Evolutionary conservation across 805 yeast species (phyloP).

Genomic region (Starmera dryadoides): DNA sequence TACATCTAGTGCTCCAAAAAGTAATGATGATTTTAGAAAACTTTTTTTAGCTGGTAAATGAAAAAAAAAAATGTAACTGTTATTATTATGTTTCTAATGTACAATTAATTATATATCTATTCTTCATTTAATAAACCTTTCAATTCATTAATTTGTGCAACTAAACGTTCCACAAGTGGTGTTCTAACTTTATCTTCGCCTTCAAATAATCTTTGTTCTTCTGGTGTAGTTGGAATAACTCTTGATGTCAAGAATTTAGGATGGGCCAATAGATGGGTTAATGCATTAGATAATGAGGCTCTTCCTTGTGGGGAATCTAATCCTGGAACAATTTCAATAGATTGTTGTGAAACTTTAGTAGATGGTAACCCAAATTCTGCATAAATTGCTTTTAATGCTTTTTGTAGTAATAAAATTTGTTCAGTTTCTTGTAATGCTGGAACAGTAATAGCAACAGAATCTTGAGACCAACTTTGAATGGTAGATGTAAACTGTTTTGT

Average conservation of each 20-base stretch:
- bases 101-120: conserved; percentile 3
- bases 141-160: conserved; percentile 45
- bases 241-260: conserved; percentile 77
- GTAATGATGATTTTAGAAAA: conserved; percentile 31
- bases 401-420: conserved; percentile 60
- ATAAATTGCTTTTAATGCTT: conserved; percentile 46
- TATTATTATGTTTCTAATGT: conserved; percentile 1
- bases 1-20: conserved; percentile 10
- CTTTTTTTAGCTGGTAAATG: conserved; percentile 19
- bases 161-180: conserved; percentile 37
- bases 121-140: conserved; percentile 31
- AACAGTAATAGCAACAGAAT: conserved; percentile 40
- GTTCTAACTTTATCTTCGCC: conserved; percentile 34
- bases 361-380: conserved; percentile 38
- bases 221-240: conserved; percentile 52
- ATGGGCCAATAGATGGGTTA: conserved; percentile 74
- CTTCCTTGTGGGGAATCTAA: conserved; percentile 53
- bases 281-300: conserved; percentile 49
- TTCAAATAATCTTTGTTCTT: conserved; percentile 55
- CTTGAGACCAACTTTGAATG: conserved; percentile 61
- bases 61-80: neutral
- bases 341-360: conserved; percentile 11
- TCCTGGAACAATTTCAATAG: conserved; percentile 42
- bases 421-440: conserved; percentile 54
- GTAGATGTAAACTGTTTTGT: conserved; percentile 58